Evolutionary conservation across 345 rosid species (phyloP).

Genomic region (Carallia brachiata): DNA sequence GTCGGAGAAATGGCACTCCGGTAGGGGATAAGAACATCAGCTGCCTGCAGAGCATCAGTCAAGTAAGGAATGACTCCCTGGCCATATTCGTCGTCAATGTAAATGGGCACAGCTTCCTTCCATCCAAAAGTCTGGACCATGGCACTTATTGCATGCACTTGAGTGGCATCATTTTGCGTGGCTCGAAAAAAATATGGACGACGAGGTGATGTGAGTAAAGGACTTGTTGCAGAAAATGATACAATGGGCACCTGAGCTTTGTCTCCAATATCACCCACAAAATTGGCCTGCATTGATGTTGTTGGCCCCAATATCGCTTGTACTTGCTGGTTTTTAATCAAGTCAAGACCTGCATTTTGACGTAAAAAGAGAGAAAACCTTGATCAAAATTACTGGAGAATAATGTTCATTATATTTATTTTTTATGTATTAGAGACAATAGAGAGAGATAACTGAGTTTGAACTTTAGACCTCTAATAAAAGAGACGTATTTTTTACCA

Average conservation of each 20-base stretch:
- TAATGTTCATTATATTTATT: too few relatives aligned
- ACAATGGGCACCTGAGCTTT: constrained; percentile 48
- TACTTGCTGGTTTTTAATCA: constrained; percentile 41
- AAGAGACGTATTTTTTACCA: too few relatives aligned
- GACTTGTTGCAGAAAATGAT: constrained; percentile 42
- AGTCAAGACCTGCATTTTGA: constrained; percentile 7
- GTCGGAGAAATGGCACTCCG: constrained; percentile 38
- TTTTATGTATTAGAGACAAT: too few relatives aligned
- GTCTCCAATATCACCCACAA: constrained; percentile 30
- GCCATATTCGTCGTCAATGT: constrained; percentile 43
- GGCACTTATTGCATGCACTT: constrained; percentile 42
- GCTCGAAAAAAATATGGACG: constrained; percentile 39
- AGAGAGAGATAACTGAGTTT: too few relatives aligned
- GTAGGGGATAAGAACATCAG: constrained; percentile 41
- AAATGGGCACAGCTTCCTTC: constrained; percentile 53
- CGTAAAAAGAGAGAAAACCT: too few relatives aligned
- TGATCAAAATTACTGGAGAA: background rate
- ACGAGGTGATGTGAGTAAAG: constrained; percentile 24
- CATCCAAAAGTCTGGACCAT: constrained; percentile 42
- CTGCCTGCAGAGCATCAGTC: constrained; percentile 41
- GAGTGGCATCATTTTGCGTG: constrained; percentile 36
- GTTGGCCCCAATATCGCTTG: constrained; percentile 51
- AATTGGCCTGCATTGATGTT: constrained; percentile 37
- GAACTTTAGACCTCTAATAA: too few relatives aligned
- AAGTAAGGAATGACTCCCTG: constrained; percentile 48